Evolutionary conservation across 2,329 filamentous ascomycete species (phyloP), one percentile per base, ranked within the genome.

Genomic region (Cadophora malorum): DNA sequence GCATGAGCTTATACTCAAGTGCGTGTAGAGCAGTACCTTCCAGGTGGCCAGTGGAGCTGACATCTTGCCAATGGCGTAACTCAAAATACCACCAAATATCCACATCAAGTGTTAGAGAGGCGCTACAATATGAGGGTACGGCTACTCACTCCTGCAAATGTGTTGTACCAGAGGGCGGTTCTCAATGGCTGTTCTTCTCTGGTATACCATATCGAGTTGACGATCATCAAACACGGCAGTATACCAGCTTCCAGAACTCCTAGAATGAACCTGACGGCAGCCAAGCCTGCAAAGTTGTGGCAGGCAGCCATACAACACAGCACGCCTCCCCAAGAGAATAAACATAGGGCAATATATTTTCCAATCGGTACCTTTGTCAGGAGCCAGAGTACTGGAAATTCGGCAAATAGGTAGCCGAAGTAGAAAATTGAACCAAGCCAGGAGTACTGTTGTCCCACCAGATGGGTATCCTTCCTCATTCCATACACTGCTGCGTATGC

Each of bases 21-120:
- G 35, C 9, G 12, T 14, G 35, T 38, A 38, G 10, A 35, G 21
- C 19, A 35, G 6, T 38, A 59, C 55, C 55, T 59, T 59, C 55
- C 55, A 59, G 19, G 55, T 59, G 9, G 55, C 31, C 35, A 59
- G 38, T 19, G 55, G 55, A 21, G 31, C 55, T 10, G 31, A 35
- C 55, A 59, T 59, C 16, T 59, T 59, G 2, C 55, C 55, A 38
- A 59, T 59, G 16, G 55, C 31, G 19, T 59, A 60, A 45, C 58
- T 60, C 35, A 60, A 45, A 28, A 60, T 60, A 5, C 58, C 58
- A 25, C 58, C 58, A n/a, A 47, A 45, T 7, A 47, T 60, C 58
- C 47, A 45, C 5, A n/a, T 19, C 1, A 21, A 45, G 14, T 8
- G 5, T 45, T 16, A 35, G 55, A 21, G n/a, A 35, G 4, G 21